Conservation (phyloP, 179 eudicot species). For the Carnegiea gigantea region DNA sequence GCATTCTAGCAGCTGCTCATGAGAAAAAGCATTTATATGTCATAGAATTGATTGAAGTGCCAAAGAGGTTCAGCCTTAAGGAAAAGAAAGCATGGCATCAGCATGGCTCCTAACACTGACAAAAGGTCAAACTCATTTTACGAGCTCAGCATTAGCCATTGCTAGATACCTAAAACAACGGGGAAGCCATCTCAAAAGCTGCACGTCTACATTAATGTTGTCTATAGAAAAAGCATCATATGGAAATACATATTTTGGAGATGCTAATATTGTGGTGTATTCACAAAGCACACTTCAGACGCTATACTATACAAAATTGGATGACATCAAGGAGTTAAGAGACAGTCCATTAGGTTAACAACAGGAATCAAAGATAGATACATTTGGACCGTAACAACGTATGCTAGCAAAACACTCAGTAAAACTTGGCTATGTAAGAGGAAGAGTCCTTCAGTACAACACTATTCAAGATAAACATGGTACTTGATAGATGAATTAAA, state of each 20-base stretch:
- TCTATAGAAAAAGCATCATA: background rate
- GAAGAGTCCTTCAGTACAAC: background rate
- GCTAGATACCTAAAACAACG: too few species aligned
- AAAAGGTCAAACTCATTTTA: background rate
- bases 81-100: background rate
- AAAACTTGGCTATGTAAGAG: background rate
- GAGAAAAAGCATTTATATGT: constrained; percentile 18
- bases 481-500: background rate
- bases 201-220: background rate
- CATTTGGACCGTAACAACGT: background rate
- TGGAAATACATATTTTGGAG: background rate
- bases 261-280: background rate
- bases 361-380: background rate
- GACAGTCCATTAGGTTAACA: background rate
- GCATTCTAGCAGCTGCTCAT: constrained; percentile 86
- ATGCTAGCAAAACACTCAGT: background rate
- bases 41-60: constrained; percentile 9
- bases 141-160: background rate
- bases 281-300: background rate
- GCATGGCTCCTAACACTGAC: background rate
- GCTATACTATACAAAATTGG: background rate
- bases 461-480: background rate
- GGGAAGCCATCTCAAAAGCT: background rate
- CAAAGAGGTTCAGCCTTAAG: background rate
- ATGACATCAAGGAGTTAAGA: background rate